These are phyloP conservation scores for Jaltomata sinuosa DNA, from an alignment of 257 asterid genomes.

Conservation along the genomic window DNA sequence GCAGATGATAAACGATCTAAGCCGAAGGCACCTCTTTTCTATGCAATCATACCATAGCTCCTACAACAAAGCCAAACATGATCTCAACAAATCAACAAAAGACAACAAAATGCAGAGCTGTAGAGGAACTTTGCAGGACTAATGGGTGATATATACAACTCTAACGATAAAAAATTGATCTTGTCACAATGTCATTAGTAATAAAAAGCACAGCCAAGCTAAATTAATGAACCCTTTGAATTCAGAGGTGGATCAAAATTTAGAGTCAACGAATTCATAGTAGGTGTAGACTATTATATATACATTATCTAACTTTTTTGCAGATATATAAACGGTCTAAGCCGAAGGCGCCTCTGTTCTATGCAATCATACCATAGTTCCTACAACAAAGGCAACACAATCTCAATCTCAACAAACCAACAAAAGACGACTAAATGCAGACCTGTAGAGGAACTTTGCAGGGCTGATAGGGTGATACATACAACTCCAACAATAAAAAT, in stretches of 20 bases:
- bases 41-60: background rate
- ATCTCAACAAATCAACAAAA: background rate
- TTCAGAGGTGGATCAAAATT: background rate
- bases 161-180: background rate
- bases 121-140: constrained; percentile 84
- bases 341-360: background rate
- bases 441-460: constrained; percentile 86
- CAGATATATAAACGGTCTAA: background rate
- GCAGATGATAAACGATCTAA: too few relatives aligned
- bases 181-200: background rate
- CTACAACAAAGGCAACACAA: background rate
- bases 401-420: background rate
- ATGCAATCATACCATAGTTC: background rate
- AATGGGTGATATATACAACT: constrained; percentile 43
- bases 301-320: background rate
- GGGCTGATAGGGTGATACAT: constrained; percentile 93
- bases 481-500: too few relatives aligned
- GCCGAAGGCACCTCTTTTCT: background rate
- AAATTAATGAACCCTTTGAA: background rate
- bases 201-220: background rate
- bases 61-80: background rate
- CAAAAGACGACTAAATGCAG: constrained; percentile 7
- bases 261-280: background rate
- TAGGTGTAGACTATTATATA: background rate
- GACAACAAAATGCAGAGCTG: constrained; percentile 40